Conservation (phyloP, 2,329 filamentous ascomycete species). For the Arthrobotrys sinensis region DNA sequence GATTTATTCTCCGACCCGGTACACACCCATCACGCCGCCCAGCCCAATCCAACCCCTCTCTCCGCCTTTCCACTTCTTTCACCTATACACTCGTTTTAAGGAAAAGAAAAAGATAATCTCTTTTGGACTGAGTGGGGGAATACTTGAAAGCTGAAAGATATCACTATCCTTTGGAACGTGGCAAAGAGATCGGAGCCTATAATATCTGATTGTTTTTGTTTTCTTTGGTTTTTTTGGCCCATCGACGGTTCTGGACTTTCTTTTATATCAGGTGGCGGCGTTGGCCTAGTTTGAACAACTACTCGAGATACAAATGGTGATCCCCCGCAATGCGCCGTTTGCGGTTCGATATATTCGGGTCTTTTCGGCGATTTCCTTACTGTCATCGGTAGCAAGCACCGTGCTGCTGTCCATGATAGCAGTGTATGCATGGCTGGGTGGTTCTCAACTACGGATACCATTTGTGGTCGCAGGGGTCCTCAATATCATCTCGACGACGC, state of each 20-base stretch:
- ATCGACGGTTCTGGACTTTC: conserved; percentile 24
- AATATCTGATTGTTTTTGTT: conserved; percentile 3
- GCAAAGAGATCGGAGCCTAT: conserved; percentile 29
- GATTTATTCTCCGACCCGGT: conserved; percentile 43
- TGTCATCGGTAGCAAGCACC: conserved; percentile 48
- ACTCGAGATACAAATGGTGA: conserved; percentile 53
- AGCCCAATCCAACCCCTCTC: conserved; percentile 28
- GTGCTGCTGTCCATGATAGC: conserved; percentile 54
- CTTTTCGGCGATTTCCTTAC: conserved; percentile 38
- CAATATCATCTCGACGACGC: conserved; percentile 50
- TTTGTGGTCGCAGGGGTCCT: conserved; percentile 49
- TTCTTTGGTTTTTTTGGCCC: conserved; percentile 2
- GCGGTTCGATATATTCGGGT: conserved; percentile 56
- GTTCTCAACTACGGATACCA: conserved; percentile 48
- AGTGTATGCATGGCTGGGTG: conserved; percentile 48
- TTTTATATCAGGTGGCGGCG: conserved; percentile 31
- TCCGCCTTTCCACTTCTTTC: conserved; percentile 14
- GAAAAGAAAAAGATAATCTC: conserved; percentile 20
- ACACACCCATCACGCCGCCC: conserved; percentile 33
- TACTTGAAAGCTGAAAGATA: conserved; percentile 25
- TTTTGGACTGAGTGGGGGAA: conserved; percentile 26
- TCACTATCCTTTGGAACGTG: conserved; percentile 33
- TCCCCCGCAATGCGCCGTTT: conserved; percentile 54
- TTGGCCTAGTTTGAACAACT: conserved; percentile 31
- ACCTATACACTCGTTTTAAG: conserved; percentile 24